Evolutionary conservation across 2,329 filamentous ascomycete genomes (phyloP), one percentile per base, ranked within the genome.

Genomic region (Hymenoscyphus fructigenus): DNA sequence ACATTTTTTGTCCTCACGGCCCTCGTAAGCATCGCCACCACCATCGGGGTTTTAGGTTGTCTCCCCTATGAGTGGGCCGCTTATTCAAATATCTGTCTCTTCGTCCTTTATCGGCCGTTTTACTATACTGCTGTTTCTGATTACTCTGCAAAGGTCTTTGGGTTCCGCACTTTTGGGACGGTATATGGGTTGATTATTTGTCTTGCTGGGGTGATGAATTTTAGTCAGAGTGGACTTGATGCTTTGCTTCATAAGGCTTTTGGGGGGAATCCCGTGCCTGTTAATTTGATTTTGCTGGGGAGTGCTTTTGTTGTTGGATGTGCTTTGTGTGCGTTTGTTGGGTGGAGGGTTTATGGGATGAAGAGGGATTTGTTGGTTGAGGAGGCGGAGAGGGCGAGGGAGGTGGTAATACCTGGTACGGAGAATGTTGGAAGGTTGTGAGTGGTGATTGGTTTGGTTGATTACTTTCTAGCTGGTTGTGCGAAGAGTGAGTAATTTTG

Each of bases 101-200:
- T 97, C 74, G 91, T 95, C 12, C 77, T 96, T 26, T 93, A 95
- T 73, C 86, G 93, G 0, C 93, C 93, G 0, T 88, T 97, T 34
- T 97, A 96, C 78, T 97, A 97, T 79, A 96, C 92, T 0, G 88
- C 92, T 7, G 91, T 97, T 65, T 94, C 90, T 65, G 93, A 97
- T 79, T 96, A 96, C 76, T 86, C 87, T 23, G 92, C 92, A 66
- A 96, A 96, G 78, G 92, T 97, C 41, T 97, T 97, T 75, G 93
- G 93, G 17, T 96, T 96, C 79, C 84, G 88, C 66, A 96, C 92
- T 0, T 97, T 97, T 71, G 93, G 93, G 57, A 96, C 91, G 64
- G 92, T 97, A n/a, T 97, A 97, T 77, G 93, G 93, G 12, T 83
- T 93, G 23, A 91, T 96, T 69, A 96, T 97, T 71, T 96, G 91